Evolutionary conservation across 228 moss, liverwort and hornwort genomes (phyloP).

Genomic region (Sphagnum fallax): DNA sequence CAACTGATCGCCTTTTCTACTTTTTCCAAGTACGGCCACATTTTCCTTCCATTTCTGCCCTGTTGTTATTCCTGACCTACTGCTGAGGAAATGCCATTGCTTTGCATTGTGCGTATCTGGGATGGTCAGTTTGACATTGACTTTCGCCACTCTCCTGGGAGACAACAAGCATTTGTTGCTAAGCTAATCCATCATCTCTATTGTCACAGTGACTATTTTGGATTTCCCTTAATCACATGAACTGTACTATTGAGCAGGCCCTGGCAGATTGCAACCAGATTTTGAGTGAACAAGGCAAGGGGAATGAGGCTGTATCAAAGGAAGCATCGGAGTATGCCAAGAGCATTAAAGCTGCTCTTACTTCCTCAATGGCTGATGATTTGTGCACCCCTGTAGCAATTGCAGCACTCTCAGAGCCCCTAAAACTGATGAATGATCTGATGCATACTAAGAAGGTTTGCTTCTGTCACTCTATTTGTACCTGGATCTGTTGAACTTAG

Average conservation of each 20-base stretch:
- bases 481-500: background rate
- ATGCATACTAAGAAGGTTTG: slow-evolving; percentile 79
- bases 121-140: background rate
- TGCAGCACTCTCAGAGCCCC: slow-evolving; percentile 81
- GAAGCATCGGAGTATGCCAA: slow-evolving; percentile 43
- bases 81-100: too few relatives aligned
- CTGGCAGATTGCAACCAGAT: slow-evolving; percentile 63
- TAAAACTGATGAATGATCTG: slow-evolving; percentile 84
- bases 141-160: too few relatives aligned
- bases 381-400: slow-evolving; percentile 79
- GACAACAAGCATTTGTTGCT: too few relatives aligned
- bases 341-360: slow-evolving; percentile 40
- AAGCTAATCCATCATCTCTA: too few relatives aligned
- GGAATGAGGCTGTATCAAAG: slow-evolving; percentile 35
- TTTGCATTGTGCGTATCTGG: background rate
- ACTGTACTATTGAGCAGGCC: slow-evolving; percentile 24
- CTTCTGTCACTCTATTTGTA: background rate
- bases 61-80: background rate
- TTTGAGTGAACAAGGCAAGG: slow-evolving; percentile 26
- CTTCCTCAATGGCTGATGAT: slow-evolving; percentile 83
- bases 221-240: too few relatives aligned
- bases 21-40: slow-evolving; percentile 61
- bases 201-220: too few relatives aligned
- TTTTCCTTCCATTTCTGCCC: background rate
- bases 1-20: slow-evolving; percentile 88